Base-by-base conservation (phyloP, 2,329 filamentous ascomycete species). In the Blastomyces parvus region DNA sequence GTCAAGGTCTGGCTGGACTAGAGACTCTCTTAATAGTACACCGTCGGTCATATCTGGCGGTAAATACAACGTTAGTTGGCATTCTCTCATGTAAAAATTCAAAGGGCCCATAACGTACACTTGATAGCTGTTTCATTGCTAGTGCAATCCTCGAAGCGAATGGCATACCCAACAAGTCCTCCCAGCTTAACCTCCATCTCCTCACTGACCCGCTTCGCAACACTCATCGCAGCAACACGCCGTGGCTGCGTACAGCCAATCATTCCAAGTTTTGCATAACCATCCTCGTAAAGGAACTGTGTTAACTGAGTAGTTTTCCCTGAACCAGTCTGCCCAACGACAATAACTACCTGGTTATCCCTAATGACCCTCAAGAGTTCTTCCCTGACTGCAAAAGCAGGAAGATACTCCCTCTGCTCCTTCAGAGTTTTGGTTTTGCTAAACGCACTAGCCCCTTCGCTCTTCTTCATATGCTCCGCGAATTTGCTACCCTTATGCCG, bases 271-370 rank as follows among this genome's bases (percentile, higher is more conserved):
- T 88, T 88, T 17, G 88, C 90, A 73, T 97, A 99, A 0, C 95
- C 95, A 70, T 97, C 94, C 75, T 99, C 94, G 72, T 95, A 86
- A 11, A 99, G 81, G 69, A 97, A 99, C 72, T 99, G 95, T 0
- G 95, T 97, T 65, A 99, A 79, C 76, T 99, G 94, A 0, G 94
- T 99, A 2, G 94, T 99, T 78, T 99, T 99, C 60, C 94, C 94
- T 0, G 93, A 97, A 4, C 94, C 94, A 0, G 94, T 99, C 78
- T 99, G 93, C 56, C 94, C 94, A 59, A 99, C 91, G 2, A 97
- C 93, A 67, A 99, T 95, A 52, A 95, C 86, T 60, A 99, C 94
- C 74, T 99, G 94, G 70, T 99, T 97, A 76, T 99, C 94, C 65
- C 93, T 83, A 68, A 99, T 95, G 6, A 97, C 91, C 59, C 91